Conservation (phyloP, 2,329 filamentous ascomycete species). For the Fusarium nodosum region DNA sequence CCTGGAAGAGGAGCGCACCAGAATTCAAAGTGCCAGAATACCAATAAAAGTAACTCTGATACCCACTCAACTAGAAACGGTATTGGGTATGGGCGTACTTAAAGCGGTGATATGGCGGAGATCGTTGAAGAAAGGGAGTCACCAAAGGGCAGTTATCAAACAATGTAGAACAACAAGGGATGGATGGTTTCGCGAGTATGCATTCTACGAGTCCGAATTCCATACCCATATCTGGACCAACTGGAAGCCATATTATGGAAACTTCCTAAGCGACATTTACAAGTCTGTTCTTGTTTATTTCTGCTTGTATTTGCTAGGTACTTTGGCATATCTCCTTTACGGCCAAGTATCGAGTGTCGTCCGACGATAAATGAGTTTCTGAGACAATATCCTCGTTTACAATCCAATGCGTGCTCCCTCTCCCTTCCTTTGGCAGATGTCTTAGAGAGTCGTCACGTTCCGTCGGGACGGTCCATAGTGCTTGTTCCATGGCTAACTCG, state of each 20-base stretch:
- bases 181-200: neutral
- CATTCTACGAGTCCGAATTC: conserved; percentile 3
- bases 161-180: conserved; percentile 4
- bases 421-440: conserved; percentile 29
- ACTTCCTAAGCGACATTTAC: neutral
- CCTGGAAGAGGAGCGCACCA: neutral
- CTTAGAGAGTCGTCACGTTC: conserved; percentile 27
- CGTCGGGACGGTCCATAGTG: conserved; percentile 36
- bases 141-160: conserved; percentile 22
- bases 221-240: conserved; percentile 15
- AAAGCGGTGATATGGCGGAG: conserved; percentile 1
- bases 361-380: conserved; percentile 6
- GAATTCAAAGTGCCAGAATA: neutral
- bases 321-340: conserved; percentile 1
- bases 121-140: conserved; percentile 10
- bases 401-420: conserved; percentile 7
- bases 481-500: conserved; percentile 5
- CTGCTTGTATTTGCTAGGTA: neutral
- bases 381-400: conserved; percentile 16
- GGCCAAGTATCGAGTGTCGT: neutral
- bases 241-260: neutral
- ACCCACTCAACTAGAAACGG: neutral
- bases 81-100: conserved; percentile 6
- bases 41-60: neutral
- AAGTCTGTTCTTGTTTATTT: conserved; percentile 7